Conservation (phyloP, 2,329 filamentous ascomycete genomes). For the Colletotrichum sp. region DNA sequence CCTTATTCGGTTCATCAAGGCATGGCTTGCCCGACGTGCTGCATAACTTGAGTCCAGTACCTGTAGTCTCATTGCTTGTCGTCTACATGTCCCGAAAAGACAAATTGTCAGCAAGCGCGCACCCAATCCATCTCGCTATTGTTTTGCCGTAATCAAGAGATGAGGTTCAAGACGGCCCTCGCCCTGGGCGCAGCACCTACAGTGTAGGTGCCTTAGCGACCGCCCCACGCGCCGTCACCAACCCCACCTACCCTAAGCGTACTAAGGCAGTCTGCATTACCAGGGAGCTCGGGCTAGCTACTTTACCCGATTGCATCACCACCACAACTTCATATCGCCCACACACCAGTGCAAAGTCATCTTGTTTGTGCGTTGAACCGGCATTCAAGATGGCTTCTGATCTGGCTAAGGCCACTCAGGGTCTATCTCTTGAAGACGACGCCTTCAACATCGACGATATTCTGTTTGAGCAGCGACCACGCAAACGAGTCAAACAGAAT, state of each 20-base stretch:
- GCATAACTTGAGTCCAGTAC: background rate
- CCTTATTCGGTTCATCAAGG: background rate
- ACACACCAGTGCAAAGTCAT: background rate
- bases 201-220: background rate
- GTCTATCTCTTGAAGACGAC: constrained; percentile 13
- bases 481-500: constrained; percentile 53
- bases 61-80: background rate
- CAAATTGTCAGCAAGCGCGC: background rate
- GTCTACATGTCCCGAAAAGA: background rate
- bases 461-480: constrained; percentile 51
- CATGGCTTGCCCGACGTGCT: background rate
- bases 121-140: background rate
- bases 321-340: background rate
- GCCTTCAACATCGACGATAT: constrained; percentile 58
- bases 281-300: background rate
- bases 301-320: background rate
- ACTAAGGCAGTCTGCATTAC: background rate
- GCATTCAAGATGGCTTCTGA: constrained; percentile 16
- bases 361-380: background rate
- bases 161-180: background rate
- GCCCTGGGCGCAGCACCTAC: background rate
- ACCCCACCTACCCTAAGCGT: background rate
- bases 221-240: background rate
- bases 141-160: background rate
- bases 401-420: constrained; percentile 15